Evolutionary conservation across 139 green algal genomes (phyloP).

Genomic region (Chlorokybus atmophyticus): DNA sequence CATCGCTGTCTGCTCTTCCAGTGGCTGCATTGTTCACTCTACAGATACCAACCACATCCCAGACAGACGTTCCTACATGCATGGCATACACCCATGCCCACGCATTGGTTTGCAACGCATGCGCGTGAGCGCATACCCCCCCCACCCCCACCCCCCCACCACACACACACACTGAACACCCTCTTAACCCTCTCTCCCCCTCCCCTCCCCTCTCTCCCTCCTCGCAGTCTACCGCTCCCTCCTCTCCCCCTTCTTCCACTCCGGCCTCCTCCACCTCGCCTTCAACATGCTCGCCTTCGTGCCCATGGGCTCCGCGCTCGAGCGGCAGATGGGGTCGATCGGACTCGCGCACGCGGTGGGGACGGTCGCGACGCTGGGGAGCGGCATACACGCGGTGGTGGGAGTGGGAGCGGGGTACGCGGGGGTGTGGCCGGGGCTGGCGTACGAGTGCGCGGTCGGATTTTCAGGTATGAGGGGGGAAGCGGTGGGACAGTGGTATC

Average conservation of each 20-base stretch:
- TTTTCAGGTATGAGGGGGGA: constrained; percentile 52
- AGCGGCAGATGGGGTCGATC: constrained; percentile 34
- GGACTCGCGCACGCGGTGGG: constrained; percentile 34
- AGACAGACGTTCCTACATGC: no score
- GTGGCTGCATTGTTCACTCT: no score
- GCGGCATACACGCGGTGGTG: background rate
- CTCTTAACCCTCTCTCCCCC: background rate
- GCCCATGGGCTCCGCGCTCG: constrained; percentile 40
- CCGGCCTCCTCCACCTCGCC: constrained; percentile 44
- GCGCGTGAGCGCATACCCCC: no score
- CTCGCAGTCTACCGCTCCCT: constrained; percentile 21
- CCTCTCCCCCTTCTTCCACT: constrained; percentile 45
- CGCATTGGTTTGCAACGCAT: background rate
- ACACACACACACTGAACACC: background rate
- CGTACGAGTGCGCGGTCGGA: constrained; percentile 45
- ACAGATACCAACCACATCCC: no score
- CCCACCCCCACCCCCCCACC: background rate
- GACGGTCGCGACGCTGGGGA: constrained; percentile 18
- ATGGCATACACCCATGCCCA: background rate
- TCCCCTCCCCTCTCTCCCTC: background rate
- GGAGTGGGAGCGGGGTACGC: background rate
- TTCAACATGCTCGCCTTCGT: constrained; percentile 73
- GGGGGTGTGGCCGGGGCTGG: background rate
- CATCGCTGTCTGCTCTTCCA: no score
- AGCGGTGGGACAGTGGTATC: no score